A percentile compares a stretch with the other conserved stretches of the same genome.
Conservation (phyloP, 306 rosid species). For the Gastrolobium bilobum region DNA sequence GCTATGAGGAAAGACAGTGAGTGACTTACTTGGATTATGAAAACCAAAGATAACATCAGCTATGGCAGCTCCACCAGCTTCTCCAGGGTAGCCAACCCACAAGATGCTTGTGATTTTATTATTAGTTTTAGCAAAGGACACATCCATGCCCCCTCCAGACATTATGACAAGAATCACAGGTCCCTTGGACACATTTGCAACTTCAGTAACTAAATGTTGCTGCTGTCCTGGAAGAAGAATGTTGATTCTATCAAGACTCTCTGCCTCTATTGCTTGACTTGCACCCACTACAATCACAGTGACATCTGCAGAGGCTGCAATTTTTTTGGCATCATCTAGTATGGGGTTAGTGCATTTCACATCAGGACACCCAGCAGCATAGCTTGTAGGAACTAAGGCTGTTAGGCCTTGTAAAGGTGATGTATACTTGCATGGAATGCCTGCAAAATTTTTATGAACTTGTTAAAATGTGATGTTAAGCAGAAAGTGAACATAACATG, state of each 20-base stretch:
- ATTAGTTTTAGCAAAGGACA: constrained; percentile 81
- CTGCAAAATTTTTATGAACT: constrained; percentile 51
- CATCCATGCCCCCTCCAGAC: constrained; percentile 97
- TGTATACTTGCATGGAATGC: constrained; percentile 83
- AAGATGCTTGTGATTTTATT: constrained; percentile 79
- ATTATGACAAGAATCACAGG: constrained; percentile 91
- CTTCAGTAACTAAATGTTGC: constrained; percentile 67
- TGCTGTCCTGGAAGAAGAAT: constrained; percentile 93
- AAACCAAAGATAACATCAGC: constrained; percentile 89
- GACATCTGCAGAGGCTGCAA: constrained; percentile 88
- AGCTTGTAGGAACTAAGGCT: constrained; percentile 69
- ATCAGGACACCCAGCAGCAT: constrained; percentile 75
- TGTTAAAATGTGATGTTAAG: constrained; percentile 22
- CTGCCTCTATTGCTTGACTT: constrained; percentile 78
- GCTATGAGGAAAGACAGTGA: not conserved
- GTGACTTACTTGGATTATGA: constrained; percentile 82
- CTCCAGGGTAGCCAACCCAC: constrained; percentile 99
- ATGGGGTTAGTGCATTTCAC: constrained; percentile 75
- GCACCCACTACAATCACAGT: constrained; percentile 83
- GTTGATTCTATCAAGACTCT: constrained; percentile 77
- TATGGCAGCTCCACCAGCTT: constrained; percentile 98
- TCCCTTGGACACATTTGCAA: constrained; percentile 84
- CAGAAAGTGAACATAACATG: constrained; percentile 14
- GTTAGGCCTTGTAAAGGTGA: constrained; percentile 94
- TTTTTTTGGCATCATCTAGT: constrained; percentile 71